Evolutionary conservation across 805 yeast genomes (phyloP).

Genomic region (Kodamaea kaohsiungensis): DNA sequence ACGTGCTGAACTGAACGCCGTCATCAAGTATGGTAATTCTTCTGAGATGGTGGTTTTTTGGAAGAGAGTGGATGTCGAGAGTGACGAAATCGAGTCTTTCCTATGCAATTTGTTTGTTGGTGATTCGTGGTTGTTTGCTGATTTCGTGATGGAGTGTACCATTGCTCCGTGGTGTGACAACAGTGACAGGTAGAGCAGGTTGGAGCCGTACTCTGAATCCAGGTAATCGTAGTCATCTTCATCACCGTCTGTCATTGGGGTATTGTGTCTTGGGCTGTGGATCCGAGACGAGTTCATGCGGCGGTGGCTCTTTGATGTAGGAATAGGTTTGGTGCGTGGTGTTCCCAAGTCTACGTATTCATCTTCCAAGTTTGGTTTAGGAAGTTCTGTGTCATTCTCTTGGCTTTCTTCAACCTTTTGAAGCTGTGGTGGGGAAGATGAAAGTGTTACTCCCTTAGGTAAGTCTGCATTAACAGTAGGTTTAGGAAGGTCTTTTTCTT

Average conservation of each 20-base stretch:
- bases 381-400: background rate
- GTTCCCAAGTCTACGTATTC: slow-evolving; percentile 1
- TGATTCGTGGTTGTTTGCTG: slow-evolving; percentile 2
- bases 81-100: slow-evolving; percentile 29
- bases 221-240: slow-evolving; percentile 19
- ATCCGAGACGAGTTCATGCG: background rate
- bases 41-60: slow-evolving; percentile 58
- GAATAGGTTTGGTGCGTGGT: slow-evolving; percentile 1
- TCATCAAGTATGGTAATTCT: slow-evolving; percentile 64
- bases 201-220: slow-evolving; percentile 29
- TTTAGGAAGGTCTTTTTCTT: background rate
- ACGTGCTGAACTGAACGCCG: slow-evolving; percentile 66
- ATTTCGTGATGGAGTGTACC: slow-evolving; percentile 42
- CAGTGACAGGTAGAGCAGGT: slow-evolving; percentile 22
- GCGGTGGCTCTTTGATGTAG: slow-evolving; percentile 7
- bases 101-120: slow-evolving; percentile 13
- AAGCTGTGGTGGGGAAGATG: background rate
- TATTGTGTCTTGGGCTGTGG: slow-evolving; percentile 7
- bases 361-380: background rate
- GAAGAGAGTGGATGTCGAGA: slow-evolving; percentile 37
- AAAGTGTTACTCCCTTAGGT: background rate
- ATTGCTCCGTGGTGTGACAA: slow-evolving; percentile 29
- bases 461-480: background rate
- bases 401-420: background rate
- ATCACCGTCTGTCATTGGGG: slow-evolving; percentile 5